Evolutionary conservation across 192 early-diverging fungal species (phyloP), one percentile per base, ranked within the genome.

Genomic region (Spinellus fusiger): DNA sequence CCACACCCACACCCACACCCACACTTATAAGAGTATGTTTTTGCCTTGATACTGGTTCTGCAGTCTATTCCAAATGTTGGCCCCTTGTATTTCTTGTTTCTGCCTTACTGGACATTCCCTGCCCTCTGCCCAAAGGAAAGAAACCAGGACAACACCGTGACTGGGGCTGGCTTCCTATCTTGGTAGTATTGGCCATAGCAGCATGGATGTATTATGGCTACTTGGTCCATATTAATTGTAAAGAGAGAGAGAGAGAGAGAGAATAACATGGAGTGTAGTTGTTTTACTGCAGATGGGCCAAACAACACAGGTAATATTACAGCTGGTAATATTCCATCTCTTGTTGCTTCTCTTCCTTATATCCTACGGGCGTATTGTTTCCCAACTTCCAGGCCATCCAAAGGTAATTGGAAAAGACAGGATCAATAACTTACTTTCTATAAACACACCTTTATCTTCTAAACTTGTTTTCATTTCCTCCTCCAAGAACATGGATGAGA

Each of bases 291-390:
- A 29, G 18, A 26, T 63, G 12, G 49, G 62, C 23, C 48, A 34
- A 15, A 18, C 13, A 53, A 27, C 31, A 20, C 55, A 64, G 38
- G 62, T 62, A 6, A 70, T 70, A 38, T 32, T 74, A 22, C 77
- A 77, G 48, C 28, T 77, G 28, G 63, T 70, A 7, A 49, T 74
- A 0, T 65, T 62, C 29, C 62, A 70, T 51, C 51, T 69, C 13
- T 40, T 75, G 5, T 56, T 75, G 15, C 13, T 68, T 10, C 55
- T 82, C 33, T 66, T 71, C 15, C 63, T 73, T 22, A 50, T 70
- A 18, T 77, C 77, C 3, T 82, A 82, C 32, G 54, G 59, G 9
- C 59, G 78, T 26, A 69, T 74, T 33, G 58, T 82, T 5, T 62
- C 52, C 35, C 56, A 55, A 29, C 64, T 31, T 3, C 78, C 80